Conservation (phyloP, 768 basidiomycete species). For the Tulasnella sp. region DNA sequence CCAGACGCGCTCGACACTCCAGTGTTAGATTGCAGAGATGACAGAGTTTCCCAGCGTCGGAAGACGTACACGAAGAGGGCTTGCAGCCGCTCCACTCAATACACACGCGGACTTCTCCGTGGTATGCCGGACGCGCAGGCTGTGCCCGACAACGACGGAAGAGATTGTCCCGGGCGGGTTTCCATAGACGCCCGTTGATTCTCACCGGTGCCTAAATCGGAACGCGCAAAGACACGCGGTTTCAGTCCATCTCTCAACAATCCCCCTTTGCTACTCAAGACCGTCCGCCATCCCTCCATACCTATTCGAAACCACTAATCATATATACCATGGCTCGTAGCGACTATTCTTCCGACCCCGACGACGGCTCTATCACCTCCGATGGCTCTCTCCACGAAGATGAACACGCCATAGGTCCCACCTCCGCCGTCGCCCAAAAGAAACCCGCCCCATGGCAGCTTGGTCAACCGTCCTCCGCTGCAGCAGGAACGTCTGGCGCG, state of each 20-base stretch:
- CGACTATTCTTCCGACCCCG: not conserved
- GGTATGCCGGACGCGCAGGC: no score
- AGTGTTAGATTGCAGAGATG: no score
- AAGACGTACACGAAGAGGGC: no score
- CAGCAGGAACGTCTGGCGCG: not conserved
- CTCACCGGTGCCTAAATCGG: not conserved
- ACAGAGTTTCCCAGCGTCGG: no score
- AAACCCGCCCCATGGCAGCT: not conserved
- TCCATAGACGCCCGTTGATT: no score
- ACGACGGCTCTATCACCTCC: conserved; percentile 10
- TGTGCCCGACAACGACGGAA: no score
- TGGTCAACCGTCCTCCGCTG: not conserved
- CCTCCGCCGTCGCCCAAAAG: not conserved
- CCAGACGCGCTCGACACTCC: no score
- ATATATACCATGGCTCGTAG: conserved; percentile 4
- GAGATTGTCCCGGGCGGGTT: no score
- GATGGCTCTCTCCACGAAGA: not conserved
- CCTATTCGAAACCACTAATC: not conserved
- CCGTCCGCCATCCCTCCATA: not conserved
- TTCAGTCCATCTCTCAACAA: not conserved
- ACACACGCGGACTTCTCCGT: no score
- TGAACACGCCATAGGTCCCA: not conserved
- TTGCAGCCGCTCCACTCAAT: no score
- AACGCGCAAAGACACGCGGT: not conserved
- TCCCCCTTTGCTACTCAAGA: not conserved